Conservation (phyloP, 768 basidiomycete genomes). For the Hypholoma fasciculare region DNA sequence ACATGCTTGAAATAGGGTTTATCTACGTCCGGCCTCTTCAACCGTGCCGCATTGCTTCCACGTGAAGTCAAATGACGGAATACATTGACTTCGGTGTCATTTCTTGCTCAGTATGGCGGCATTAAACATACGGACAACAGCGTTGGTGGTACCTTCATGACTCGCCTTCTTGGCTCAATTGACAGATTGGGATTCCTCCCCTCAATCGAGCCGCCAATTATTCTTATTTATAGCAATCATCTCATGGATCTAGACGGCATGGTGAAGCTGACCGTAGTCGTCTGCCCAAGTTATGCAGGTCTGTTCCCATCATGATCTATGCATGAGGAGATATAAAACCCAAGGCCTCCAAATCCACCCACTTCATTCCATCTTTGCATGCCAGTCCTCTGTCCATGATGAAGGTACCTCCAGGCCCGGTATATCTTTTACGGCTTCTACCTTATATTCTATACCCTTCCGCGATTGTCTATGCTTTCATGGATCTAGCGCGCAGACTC, state of each 20-base stretch:
- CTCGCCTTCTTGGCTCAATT: neutral
- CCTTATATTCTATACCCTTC: conserved; percentile 16
- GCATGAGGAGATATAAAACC: neutral
- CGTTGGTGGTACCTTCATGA: neutral
- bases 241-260: conserved; percentile 3
- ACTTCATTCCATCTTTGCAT: neutral
- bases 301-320: neutral
- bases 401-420: conserved; percentile 17
- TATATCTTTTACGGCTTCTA: conserved; percentile 11
- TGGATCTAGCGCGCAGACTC: neutral
- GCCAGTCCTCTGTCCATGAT: conserved; percentile 1
- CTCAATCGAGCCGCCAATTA: neutral
- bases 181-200: neutral
- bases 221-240: conserved; percentile 1
- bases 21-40: neutral
- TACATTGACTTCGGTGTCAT: conserved; percentile 2
- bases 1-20: neutral
- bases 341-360: neutral
- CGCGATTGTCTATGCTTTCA: conserved; percentile 6
- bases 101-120: neutral
- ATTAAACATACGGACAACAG: neutral
- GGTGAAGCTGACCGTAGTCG: neutral
- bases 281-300: neutral
- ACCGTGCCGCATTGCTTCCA: conserved; percentile 6
- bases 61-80: conserved; percentile 2